Evolutionary conservation across 352 stramenopile genomes (phyloP).

Genomic region (Phytophthora capsici): DNA sequence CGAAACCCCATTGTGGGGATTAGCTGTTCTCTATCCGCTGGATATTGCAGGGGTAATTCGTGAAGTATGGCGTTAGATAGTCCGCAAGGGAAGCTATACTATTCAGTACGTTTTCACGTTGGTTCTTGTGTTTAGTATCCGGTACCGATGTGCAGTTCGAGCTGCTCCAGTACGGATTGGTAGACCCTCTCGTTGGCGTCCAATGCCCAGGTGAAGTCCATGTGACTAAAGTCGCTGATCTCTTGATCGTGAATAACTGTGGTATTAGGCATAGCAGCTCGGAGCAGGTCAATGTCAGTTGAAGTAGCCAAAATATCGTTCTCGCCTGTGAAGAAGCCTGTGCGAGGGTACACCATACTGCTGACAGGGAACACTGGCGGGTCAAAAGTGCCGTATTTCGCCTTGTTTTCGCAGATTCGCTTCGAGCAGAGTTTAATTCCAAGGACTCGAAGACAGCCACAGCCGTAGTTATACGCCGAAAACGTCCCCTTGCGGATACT

Average conservation of each 20-base stretch:
- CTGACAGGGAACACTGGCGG: conserved; percentile 43
- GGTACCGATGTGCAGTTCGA: conserved; percentile 43
- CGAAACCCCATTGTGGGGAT: no score
- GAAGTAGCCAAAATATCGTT: conserved; percentile 44
- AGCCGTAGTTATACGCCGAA: conserved; percentile 57
- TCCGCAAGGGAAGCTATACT: no score
- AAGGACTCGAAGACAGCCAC: conserved; percentile 34
- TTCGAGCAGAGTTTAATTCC: conserved; percentile 43
- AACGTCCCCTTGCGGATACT: conserved; percentile 54
- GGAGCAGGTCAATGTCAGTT: conserved; percentile 43
- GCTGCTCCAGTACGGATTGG: conserved; percentile 45
- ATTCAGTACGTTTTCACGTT: conserved; percentile 15
- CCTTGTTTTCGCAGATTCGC: conserved; percentile 54
- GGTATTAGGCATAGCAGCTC: conserved; percentile 29
- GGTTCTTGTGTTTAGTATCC: conserved; percentile 43
- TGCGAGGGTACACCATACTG: conserved; percentile 48
- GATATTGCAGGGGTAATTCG: no score
- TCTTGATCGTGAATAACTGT: conserved; percentile 49
- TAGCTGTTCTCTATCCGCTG: no score
- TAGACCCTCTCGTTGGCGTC: conserved; percentile 53
- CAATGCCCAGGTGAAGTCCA: conserved; percentile 59
- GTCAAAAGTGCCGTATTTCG: conserved; percentile 50
- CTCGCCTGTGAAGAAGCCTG: conserved; percentile 42
- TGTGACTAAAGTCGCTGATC: conserved; percentile 49
- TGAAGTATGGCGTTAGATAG: no score